Evolutionary conservation across 1,139 yeast species (phyloP).

Genomic region (Debaryomyces fabryi): DNA sequence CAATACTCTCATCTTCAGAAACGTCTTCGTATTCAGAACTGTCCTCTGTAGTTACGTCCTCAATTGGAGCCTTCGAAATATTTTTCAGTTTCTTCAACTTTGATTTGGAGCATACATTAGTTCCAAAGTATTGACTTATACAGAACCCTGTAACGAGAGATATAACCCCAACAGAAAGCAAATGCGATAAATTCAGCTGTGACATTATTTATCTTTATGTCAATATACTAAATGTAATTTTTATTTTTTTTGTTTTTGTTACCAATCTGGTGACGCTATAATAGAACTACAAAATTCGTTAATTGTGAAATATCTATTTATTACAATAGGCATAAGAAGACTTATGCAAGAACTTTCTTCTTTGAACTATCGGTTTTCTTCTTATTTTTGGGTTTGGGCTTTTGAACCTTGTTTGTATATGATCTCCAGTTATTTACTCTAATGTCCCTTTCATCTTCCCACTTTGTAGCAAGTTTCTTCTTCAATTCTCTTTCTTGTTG

Average conservation of each 20-base stretch:
- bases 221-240: background rate
- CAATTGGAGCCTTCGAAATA: background rate
- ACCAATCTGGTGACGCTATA: background rate
- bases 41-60: constrained; percentile 12
- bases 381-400: constrained; percentile 45
- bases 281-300: background rate
- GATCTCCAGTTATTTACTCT: constrained; percentile 66
- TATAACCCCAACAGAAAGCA: constrained; percentile 25
- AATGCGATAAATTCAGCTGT: constrained; percentile 13
- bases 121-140: constrained; percentile 2
- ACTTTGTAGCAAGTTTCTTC: constrained; percentile 46
- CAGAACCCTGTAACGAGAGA: constrained; percentile 15
- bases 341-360: constrained; percentile 39
- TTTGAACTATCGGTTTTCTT: constrained; percentile 27
- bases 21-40: constrained; percentile 43
- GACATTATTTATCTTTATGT: constrained; percentile 8
- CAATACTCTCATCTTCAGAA: constrained; percentile 51
- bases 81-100: background rate
- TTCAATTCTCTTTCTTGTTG: constrained; percentile 40
- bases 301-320: background rate
- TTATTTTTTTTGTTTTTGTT: background rate
- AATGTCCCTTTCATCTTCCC: constrained; percentile 66
- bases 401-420: constrained; percentile 47
- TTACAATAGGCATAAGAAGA: background rate
- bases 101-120: background rate